These are phyloP conservation scores for Volvox reticuliferus DNA, from an alignment of 139 green algal species.

Conservation along the genomic window DNA sequence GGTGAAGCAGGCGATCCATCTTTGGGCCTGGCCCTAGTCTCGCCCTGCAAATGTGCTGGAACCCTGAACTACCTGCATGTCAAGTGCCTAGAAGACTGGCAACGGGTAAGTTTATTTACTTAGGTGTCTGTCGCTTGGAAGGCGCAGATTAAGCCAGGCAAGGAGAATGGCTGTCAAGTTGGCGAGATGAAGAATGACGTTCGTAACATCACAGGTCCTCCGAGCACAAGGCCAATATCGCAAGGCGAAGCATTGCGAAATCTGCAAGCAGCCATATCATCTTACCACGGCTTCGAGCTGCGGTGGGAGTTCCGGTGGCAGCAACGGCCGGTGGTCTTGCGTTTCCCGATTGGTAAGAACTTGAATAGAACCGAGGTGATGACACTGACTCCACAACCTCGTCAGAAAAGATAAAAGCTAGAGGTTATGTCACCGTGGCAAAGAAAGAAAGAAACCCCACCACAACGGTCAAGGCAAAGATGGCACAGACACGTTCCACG, in stretches of 20 bases:
- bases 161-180: background rate
- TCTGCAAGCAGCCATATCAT: slow-evolving; percentile 19
- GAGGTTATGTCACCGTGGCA: too few species aligned
- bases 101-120: background rate
- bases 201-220: slow-evolving; percentile 4
- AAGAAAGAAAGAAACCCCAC: too few species aligned
- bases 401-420: too few species aligned
- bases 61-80: slow-evolving; percentile 33
- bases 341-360: background rate
- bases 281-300: background rate
- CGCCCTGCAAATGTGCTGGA: slow-evolving; percentile 16
- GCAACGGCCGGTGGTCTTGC: background rate
- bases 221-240: slow-evolving; percentile 17
- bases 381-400: too few species aligned
- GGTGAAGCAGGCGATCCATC: background rate
- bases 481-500: too few species aligned
- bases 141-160: background rate
- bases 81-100: slow-evolving; percentile 31
- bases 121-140: background rate
- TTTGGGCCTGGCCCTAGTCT: background rate
- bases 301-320: background rate
- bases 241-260: slow-evolving; percentile 31
- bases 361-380: too few species aligned
- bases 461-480: too few species aligned
- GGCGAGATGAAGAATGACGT: background rate